phyloP scores from a whole-genome alignment of 805 yeast genomes.

The Naumovozyma dairenensis region DNA sequence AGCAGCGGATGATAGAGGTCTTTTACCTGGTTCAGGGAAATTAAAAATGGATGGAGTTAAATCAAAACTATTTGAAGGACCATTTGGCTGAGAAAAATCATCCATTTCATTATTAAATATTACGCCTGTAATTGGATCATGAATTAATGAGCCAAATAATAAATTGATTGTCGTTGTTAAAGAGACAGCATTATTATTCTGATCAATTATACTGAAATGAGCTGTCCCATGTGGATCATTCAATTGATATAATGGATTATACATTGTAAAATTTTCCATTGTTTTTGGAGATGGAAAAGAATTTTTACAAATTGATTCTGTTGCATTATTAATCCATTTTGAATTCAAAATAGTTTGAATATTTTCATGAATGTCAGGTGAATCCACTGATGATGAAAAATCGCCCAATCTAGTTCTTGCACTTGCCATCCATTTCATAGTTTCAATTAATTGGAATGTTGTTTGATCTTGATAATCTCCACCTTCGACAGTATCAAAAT shows the following conservation, averaged over 20 bases:
- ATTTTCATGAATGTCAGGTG: slow-evolving; percentile 18
- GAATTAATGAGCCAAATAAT: slow-evolving; percentile 71
- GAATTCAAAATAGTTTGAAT: slow-evolving; percentile 37
- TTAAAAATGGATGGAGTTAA: slow-evolving; percentile 75
- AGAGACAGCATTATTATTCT: slow-evolving; percentile 64
- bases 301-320: slow-evolving; percentile 41
- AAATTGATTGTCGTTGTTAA: slow-evolving; percentile 85
- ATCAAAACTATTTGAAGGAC: slow-evolving; percentile 65
- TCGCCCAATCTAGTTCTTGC: slow-evolving; percentile 85
- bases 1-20: slow-evolving; percentile 78
- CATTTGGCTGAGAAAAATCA: slow-evolving; percentile 72
- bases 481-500: slow-evolving; percentile 32
- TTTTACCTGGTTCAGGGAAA: slow-evolving; percentile 59
- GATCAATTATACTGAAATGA: slow-evolving; percentile 73
- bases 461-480: slow-evolving; percentile 40
- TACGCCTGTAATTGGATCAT: slow-evolving; percentile 74
- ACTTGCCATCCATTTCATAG: slow-evolving; percentile 90
- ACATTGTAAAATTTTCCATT: slow-evolving; percentile 53
- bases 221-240: slow-evolving; percentile 87
- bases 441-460: slow-evolving; percentile 64
- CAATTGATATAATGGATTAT: slow-evolving; percentile 68
- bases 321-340: slow-evolving; percentile 50
- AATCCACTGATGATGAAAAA: slow-evolving; percentile 17
- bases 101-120: slow-evolving; percentile 89
- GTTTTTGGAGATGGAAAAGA: slow-evolving; percentile 36